A percentile compares a stretch with the other conserved stretches of the same genome.
These are phyloP conservation scores for Gonapodya sp. DNA, from an alignment of 192 early-diverging fungal species.

Conservation along the genomic window DNA sequence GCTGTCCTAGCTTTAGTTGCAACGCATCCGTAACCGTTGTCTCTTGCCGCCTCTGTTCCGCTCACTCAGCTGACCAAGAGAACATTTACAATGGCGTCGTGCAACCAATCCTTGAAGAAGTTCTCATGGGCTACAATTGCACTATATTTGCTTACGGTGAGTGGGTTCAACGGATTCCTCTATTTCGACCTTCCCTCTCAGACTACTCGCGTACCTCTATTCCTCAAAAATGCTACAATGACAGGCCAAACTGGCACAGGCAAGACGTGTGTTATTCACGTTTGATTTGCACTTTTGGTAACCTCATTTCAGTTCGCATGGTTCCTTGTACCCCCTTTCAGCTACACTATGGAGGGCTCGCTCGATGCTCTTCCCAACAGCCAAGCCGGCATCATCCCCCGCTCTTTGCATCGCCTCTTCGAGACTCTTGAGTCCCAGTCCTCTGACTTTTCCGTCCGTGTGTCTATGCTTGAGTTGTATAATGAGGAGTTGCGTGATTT, in stretches of 20 bases:
- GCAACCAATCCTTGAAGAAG: constrained; percentile 72
- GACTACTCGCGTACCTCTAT: background rate
- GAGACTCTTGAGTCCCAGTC: constrained; percentile 53
- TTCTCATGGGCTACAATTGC: constrained; percentile 64
- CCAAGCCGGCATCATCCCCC: constrained; percentile 84
- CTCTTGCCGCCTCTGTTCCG: background rate
- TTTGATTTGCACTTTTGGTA: too few species aligned
- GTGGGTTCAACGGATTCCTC: constrained; percentile 6
- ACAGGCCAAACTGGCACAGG: constrained; percentile 80
- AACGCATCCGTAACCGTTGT: background rate
- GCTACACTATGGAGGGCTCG: constrained; percentile 90
- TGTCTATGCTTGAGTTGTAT: constrained; percentile 80
- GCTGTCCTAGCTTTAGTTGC: background rate
- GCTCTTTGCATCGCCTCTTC: constrained; percentile 74
- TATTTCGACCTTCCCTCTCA: constrained; percentile 15
- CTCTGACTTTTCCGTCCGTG: constrained; percentile 67
- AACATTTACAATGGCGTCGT: constrained; percentile 70
- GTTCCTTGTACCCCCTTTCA: constrained; percentile 8
- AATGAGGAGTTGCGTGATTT: constrained; percentile 94
- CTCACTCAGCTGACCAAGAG: constrained; percentile 58
- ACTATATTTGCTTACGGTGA: constrained; percentile 68
- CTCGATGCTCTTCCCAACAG: constrained; percentile 26
- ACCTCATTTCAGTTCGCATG: background rate
- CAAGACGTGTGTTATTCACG: constrained; percentile 62
- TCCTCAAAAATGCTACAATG: background rate